These are phyloP conservation scores for Erigeron philadelphicus DNA, from an alignment of 140 eudicot genomes.

Conservation along the genomic window DNA sequence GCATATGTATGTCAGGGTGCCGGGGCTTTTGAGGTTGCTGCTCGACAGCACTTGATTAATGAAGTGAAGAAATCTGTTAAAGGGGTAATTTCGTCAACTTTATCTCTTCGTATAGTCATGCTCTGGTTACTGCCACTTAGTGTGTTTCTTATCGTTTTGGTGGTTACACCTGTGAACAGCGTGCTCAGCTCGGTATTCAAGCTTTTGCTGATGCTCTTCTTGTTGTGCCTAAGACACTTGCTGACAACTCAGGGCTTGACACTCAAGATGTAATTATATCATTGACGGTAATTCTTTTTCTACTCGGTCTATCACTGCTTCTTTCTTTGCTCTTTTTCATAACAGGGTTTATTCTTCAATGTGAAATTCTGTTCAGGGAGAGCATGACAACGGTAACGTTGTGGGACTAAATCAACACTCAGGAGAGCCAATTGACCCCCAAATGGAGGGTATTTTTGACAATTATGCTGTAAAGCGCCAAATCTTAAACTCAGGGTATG, in stretches of 20 bases:
- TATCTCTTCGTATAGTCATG: slow-evolving; percentile 1
- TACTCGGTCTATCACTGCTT: not conserved
- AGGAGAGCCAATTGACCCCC: slow-evolving; percentile 87
- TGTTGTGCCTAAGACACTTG: slow-evolving; percentile 80
- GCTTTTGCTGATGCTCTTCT: slow-evolving; percentile 94
- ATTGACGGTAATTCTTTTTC: slow-evolving; percentile 50
- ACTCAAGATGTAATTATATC: slow-evolving; percentile 78
- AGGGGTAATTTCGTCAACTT: slow-evolving; percentile 48
- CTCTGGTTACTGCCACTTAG: slow-evolving; percentile 22
- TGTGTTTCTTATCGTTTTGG: slow-evolving; percentile 15
- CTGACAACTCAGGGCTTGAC: slow-evolving; percentile 88
- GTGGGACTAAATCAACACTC: slow-evolving; percentile 78
- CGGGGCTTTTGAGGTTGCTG: slow-evolving; percentile 91
- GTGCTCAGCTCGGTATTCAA: slow-evolving; percentile 88
- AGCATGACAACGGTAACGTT: slow-evolving; percentile 73
- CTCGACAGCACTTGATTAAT: slow-evolving; percentile 69
- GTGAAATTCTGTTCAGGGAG: slow-evolving; percentile 45
- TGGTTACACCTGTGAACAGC: slow-evolving; percentile 36
- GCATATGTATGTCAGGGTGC: slow-evolving; percentile 50
- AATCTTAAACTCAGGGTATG: slow-evolving; percentile 70
- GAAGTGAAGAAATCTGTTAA: slow-evolving; percentile 79
- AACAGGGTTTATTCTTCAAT: not conserved
- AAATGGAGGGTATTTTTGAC: slow-evolving; percentile 82
- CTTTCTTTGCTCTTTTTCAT: not conserved
- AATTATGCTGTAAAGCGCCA: slow-evolving; percentile 74